These are phyloP conservation scores for Priceomyces carsonii DNA, from an alignment of 805 yeast species.

Conservation along the genomic window DNA sequence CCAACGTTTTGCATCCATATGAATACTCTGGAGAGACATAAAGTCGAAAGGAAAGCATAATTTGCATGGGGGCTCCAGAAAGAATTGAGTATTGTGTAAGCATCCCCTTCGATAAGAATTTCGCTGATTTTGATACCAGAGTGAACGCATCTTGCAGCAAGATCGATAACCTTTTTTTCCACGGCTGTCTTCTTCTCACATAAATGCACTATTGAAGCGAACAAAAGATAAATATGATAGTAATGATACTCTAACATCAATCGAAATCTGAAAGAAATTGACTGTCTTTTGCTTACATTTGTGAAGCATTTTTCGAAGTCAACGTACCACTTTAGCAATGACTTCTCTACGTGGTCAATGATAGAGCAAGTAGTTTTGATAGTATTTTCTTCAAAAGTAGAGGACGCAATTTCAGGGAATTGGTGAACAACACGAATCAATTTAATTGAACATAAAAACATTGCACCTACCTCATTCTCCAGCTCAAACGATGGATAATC, in stretches of 20 bases:
- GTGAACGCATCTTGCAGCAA: too few relatives aligned
- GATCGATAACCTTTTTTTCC: too few relatives aligned
- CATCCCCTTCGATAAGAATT: too few relatives aligned
- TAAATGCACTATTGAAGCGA: conserved; percentile 6
- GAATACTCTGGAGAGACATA: too few relatives aligned
- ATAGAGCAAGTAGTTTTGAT: too few relatives aligned
- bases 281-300: neutral
- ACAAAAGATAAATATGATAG: conserved; percentile 6
- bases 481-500: neutral
- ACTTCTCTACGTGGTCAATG: neutral
- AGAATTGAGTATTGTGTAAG: too few relatives aligned
- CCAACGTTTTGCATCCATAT: too few relatives aligned
- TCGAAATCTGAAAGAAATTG: conserved; percentile 2
- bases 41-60: too few relatives aligned
- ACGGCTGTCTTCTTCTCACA: neutral
- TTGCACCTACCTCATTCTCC: neutral
- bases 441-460: neutral
- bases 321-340: neutral
- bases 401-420: too few relatives aligned
- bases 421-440: neutral
- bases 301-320: neutral
- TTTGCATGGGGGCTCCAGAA: too few relatives aligned
- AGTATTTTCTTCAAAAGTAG: too few relatives aligned
- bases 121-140: too few relatives aligned
- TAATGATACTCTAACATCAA: conserved; percentile 6